These are phyloP conservation scores for Immersiella caudata DNA, from an alignment of 495 filamentous ascomycete species.

Conservation along the genomic window DNA sequence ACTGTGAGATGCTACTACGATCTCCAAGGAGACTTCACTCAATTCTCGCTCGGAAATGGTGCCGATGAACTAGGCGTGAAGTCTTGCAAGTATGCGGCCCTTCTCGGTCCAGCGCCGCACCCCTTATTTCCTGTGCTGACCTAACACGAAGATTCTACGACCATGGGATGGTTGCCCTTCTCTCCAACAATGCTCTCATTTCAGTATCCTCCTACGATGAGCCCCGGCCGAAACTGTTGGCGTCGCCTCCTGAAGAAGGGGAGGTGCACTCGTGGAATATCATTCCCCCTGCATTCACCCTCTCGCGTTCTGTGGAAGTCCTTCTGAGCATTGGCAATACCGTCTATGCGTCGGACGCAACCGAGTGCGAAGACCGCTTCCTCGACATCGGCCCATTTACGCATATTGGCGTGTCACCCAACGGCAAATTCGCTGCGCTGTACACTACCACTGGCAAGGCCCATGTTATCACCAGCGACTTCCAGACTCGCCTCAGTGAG, in stretches of 20 bases:
- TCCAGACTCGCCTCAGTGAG: slow-evolving; percentile 87
- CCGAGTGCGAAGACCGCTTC: slow-evolving; percentile 86
- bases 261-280: slow-evolving; percentile 86
- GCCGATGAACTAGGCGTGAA: slow-evolving; percentile 85
- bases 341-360: slow-evolving; percentile 81
- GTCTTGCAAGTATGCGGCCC: slow-evolving; percentile 59
- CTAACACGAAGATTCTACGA: slow-evolving; percentile 68
- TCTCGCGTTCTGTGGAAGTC: slow-evolving; percentile 95
- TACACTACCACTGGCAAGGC: slow-evolving; percentile 85
- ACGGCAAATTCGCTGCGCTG: slow-evolving; percentile 82
- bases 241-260: slow-evolving; percentile 74
- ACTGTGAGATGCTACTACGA: slow-evolving; percentile 91
- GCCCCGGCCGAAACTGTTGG: slow-evolving; percentile 82
- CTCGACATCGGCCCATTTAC: slow-evolving; percentile 91
- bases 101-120: not conserved
- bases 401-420: slow-evolving; percentile 86
- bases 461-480: slow-evolving; percentile 93
- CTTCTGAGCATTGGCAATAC: slow-evolving; percentile 84
- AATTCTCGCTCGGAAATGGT: slow-evolving; percentile 91
- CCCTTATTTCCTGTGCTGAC: not conserved
- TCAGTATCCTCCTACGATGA: slow-evolving; percentile 88
- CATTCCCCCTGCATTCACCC: slow-evolving; percentile 83
- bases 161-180: slow-evolving; percentile 87
- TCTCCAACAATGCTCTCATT: slow-evolving; percentile 85
- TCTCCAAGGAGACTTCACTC: slow-evolving; percentile 88